Conservation (phyloP, 148 eudicot species). For the Rhododendron henanense region DNA sequence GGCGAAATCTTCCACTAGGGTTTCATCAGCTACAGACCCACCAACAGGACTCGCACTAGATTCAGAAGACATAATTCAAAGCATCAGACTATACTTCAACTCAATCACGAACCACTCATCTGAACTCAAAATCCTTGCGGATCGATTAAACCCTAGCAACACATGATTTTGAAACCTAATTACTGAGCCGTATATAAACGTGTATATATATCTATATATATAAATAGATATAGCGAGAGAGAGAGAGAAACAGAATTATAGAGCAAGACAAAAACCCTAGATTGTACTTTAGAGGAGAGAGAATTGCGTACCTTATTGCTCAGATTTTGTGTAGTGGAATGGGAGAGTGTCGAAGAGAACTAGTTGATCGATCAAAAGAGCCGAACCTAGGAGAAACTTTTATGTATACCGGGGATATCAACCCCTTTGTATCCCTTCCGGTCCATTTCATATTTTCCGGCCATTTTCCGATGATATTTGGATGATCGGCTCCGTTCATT, state of each 20-base stretch:
- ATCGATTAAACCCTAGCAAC: slow-evolving; percentile 13
- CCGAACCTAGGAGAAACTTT: too few relatives aligned
- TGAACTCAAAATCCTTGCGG: neutral
- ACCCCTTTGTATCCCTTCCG: too few relatives aligned
- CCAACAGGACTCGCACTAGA: slow-evolving; percentile 11
- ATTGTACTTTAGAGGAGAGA: neutral
- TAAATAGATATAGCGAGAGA: too few relatives aligned
- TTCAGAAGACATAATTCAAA: slow-evolving; percentile 22
- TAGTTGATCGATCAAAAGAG: neutral
- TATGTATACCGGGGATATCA: too few relatives aligned
- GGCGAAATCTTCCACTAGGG: slow-evolving; percentile 10
- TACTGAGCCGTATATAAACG: neutral
- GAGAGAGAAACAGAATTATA: neutral
- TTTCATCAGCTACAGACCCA: slow-evolving; percentile 14
- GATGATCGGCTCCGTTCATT: too few relatives aligned
- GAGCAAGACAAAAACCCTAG: slow-evolving; percentile 1
- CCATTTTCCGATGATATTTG: too few relatives aligned
- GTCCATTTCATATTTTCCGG: too few relatives aligned
- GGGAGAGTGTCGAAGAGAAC: neutral
- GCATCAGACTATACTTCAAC: slow-evolving; percentile 15
- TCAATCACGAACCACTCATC: neutral
- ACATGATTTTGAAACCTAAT: slow-evolving; percentile 3
- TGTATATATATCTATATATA: neutral
- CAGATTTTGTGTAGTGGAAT: neutral
- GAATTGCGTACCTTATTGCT: slow-evolving; percentile 6